phyloP scores from a whole-genome alignment of 805 yeast genomes.

The Osmozyma mogii region DNA sequence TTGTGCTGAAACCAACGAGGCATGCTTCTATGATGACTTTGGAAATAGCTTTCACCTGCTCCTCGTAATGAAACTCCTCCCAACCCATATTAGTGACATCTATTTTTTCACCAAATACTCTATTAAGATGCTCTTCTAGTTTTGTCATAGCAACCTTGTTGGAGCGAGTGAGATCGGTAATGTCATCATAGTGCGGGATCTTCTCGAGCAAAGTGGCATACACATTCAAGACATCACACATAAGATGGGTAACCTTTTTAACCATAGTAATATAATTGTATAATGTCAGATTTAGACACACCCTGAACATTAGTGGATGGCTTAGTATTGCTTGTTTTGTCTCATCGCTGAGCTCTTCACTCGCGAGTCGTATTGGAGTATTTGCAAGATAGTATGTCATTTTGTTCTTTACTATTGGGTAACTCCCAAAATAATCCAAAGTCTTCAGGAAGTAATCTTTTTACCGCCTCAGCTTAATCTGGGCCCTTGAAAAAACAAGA shows the following conservation, averaged over 20 bases:
- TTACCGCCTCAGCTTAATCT: no score
- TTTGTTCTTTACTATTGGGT: no score
- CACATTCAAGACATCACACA: constrained; percentile 30
- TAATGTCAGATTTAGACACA: constrained; percentile 26
- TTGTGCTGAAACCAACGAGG: constrained; percentile 8
- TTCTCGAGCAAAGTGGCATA: constrained; percentile 31
- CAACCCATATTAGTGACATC: constrained; percentile 12
- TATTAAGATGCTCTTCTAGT: constrained; percentile 26
- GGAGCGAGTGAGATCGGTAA: constrained; percentile 23
- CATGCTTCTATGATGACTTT: constrained; percentile 8
- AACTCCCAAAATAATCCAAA: no score
- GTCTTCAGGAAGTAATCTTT: no score
- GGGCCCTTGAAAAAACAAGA: no score
- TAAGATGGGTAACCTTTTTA: constrained; percentile 29
- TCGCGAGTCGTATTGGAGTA: no score
- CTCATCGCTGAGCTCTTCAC: no score
- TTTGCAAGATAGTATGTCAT: no score
- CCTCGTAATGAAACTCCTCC: constrained; percentile 22
- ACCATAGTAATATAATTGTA: constrained; percentile 19
- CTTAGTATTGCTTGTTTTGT: no score
- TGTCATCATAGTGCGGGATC: constrained; percentile 34
- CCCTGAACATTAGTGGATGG: constrained; percentile 23
- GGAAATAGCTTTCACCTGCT: constrained; percentile 14
- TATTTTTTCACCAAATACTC: constrained; percentile 16
- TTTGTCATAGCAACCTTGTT: constrained; percentile 14